Conservation (phyloP, 495 filamentous ascomycete species). For the Trichoderma virens region DNA sequence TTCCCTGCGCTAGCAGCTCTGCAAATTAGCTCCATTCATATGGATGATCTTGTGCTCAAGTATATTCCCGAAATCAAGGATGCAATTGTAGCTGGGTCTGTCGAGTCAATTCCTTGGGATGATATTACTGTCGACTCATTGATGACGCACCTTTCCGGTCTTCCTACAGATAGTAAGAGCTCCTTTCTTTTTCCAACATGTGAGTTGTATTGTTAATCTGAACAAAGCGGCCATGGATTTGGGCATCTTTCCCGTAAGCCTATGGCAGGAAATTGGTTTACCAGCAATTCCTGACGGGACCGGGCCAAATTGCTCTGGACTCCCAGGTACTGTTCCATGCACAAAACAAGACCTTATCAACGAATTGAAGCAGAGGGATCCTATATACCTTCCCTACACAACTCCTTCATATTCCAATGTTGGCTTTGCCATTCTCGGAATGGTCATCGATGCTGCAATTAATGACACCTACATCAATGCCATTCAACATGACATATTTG, state of each 20-base stretch:
- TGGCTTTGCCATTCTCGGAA: constrained; percentile 30
- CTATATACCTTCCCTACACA: constrained; percentile 27
- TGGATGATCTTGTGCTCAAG: constrained; percentile 40
- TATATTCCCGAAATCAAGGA: constrained; percentile 34
- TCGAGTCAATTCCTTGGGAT: constrained; percentile 18
- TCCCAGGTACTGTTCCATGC: constrained; percentile 23
- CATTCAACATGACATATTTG: constrained; percentile 27
- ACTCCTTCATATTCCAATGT: constrained; percentile 36
- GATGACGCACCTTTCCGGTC: constrained; percentile 29
- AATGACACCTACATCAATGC: constrained; percentile 23
- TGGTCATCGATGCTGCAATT: constrained; percentile 30
- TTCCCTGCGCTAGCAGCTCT: constrained; percentile 39
- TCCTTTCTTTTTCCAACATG: neutral
- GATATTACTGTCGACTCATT: constrained; percentile 31
- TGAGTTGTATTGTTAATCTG: neutral
- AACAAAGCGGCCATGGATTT: constrained; percentile 22
- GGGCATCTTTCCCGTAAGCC: constrained; percentile 17
- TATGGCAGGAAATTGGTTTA: constrained; percentile 23
- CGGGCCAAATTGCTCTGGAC: constrained; percentile 25
- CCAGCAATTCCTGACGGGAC: constrained; percentile 20
- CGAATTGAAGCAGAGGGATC: constrained; percentile 27
- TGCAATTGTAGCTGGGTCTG: neutral
- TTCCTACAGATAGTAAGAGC: constrained; percentile 26
- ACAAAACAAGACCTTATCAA: constrained; percentile 23
- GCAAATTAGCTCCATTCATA: constrained; percentile 26